Evolutionary conservation across 108 stramenopile species (phyloP), one percentile per base, ranked within the genome.

Genomic region (Mayamaea pseudoterrestris): DNA sequence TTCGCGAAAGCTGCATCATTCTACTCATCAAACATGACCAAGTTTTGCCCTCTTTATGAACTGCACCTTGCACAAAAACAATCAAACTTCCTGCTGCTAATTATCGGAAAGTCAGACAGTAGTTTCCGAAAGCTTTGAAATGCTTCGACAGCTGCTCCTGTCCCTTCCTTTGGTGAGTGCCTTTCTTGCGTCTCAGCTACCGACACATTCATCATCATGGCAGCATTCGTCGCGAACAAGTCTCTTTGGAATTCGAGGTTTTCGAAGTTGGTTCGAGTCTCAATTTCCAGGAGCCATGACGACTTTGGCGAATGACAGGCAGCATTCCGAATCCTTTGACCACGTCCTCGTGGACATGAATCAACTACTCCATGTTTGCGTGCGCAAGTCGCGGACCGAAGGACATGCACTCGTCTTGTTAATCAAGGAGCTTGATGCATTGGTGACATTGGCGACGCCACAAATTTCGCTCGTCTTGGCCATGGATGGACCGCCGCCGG

Each of bases 271-370:
- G 84, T 86, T 86, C 58, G 74, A 83, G 49, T 51, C 74, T 6
- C 49, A 66, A 41, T 91, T 87, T 55, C 82, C 90, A 12, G 56
- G 73, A 21, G 71, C 90, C 0, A 61, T 79, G 21, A 12, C 26
- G 1, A 50, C 52, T 2, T 58, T 91, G 6, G 39, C 37, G 8
- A 34, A 35, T 47, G 25, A n/a, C 35, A 18, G 28, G 27, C 22
- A 40, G 27, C 44, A 59, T 30, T 44, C 49, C 12, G 75, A 86
- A 26, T 46, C 44, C 5, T 93, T 80, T 56, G 85, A 93, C 69
- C 90, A 93, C 43, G 85, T 93, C 0, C 58, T 93, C 31, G 63
- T 93, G 0, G 90, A 93, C 54, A 72, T 80, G 49, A 93, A 93
- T 65, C 90, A 93, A 40, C 60, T 85, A n/a, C 39, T 93, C 11